phyloP scores from a whole-genome alignment of 108 stramenopile species.

The Nitzschia sp. region DNA sequence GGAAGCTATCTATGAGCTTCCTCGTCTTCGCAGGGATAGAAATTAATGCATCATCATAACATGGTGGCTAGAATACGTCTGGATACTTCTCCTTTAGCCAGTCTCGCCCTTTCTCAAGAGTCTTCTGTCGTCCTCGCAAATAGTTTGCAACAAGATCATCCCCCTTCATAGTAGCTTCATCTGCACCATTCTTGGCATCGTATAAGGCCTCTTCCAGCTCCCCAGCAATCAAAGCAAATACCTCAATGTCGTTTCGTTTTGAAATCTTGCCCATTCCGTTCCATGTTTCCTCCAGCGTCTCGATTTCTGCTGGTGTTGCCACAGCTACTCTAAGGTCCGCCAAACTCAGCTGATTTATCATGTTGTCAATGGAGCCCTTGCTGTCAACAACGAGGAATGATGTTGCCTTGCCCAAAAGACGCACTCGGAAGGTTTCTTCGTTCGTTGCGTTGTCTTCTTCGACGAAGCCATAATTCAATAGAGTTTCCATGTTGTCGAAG shows the following conservation, averaged over 20 bases:
- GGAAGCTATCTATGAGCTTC: too few species aligned
- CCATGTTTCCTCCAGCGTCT: conserved; percentile 26
- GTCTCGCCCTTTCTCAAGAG: conserved; percentile 44
- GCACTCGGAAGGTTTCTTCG: conserved; percentile 53
- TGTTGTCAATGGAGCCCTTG: conserved; percentile 58
- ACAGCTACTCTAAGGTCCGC: conserved; percentile 52
- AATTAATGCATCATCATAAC: too few species aligned
- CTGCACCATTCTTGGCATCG: conserved; percentile 46
- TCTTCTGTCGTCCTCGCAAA: conserved; percentile 42
- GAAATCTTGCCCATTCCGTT: conserved; percentile 48
- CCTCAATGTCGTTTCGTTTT: conserved; percentile 62
- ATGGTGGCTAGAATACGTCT: conserved; percentile 50
- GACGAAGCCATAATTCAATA: conserved; percentile 72
- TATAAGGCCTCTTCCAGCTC: conserved; percentile 53
- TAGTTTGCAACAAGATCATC: conserved; percentile 45
- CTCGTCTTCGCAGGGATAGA: too few species aligned
- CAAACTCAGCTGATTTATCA: conserved; percentile 31
- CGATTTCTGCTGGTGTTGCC: conserved; percentile 47
- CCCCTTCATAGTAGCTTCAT: conserved; percentile 21
- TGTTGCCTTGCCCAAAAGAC: conserved; percentile 51
- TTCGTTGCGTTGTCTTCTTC: conserved; percentile 51
- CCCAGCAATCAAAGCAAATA: conserved; percentile 64
- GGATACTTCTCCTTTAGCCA: conserved; percentile 45
- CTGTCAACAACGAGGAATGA: conserved; percentile 44
- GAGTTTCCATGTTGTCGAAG: conserved; percentile 69